Evolutionary conservation across 2,329 filamentous ascomycete species (phyloP), one percentile per base, ranked within the genome.

Genomic region (Basipetospora sp.): DNA sequence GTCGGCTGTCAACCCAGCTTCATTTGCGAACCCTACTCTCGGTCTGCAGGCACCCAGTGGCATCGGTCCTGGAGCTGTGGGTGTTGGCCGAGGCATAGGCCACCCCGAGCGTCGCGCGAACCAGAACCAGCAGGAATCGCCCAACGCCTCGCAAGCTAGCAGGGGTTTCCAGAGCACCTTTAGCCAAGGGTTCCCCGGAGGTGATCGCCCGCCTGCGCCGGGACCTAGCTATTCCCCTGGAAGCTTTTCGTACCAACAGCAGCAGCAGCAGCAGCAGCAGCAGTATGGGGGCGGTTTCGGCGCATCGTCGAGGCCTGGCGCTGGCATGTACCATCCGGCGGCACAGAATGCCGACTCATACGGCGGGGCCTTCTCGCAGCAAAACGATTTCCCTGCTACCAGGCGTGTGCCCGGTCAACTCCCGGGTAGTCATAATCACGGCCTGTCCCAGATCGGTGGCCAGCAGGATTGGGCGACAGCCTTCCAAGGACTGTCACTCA

Each of bases 1-100:
- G 84, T 96, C 88, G 4, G 90, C 90, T 4, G 93, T 98, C 57
- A 98, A 98, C 54, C 90, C 90, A 6, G 90, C 88, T 4, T 94
- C 88, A 0, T 94, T 96, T 56, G 82, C 82, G 17, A 87, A 77
- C 44, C 80, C 82, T 14, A 76, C 75, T 3, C 65, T 83, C 34
- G 80, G 80, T 18, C 63, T 86, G 16, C 77, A 79, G 53, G 74
- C 77, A 3, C 75, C 79, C 2, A 77, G 74, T 44, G 72, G 72
- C 19, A 68, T 80, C 47, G 73, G 74, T 0, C 74, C 74, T 8
- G 77, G 76, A 17, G 74, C 75, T 17, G 69, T 82, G n/a, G 32
- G 32, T 6, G 64, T 69, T 8, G 64, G 63, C 41, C 62, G 75
- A 33, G 60, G 62, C 40, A 55, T 53, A 34, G 53, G 53, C 31